These are phyloP conservation scores for Pichia sp. DNA, from an alignment of 1,139 yeast species.

Conservation along the genomic window DNA sequence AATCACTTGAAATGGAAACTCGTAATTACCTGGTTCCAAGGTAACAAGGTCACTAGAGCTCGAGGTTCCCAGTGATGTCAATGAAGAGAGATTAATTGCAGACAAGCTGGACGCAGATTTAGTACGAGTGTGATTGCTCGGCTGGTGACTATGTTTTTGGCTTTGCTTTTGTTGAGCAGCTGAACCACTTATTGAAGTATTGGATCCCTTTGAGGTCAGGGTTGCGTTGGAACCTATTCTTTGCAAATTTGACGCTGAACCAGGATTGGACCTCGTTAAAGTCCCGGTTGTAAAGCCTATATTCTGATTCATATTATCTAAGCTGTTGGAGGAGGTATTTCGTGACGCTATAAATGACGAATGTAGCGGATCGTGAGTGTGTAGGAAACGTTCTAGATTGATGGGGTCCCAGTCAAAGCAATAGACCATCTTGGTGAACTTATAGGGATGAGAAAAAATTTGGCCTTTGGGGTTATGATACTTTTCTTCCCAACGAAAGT, in stretches of 20 bases:
- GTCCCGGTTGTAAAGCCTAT: slow-evolving; percentile 31
- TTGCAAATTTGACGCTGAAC: slow-evolving; percentile 29
- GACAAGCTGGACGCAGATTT: slow-evolving; percentile 13
- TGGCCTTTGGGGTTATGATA: slow-evolving; percentile 43
- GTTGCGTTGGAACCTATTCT: slow-evolving; percentile 22
- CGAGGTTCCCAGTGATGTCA: slow-evolving; percentile 18
- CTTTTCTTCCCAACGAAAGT: slow-evolving; percentile 54
- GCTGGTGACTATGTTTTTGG: slow-evolving; percentile 10
- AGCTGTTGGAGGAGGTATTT: slow-evolving; percentile 19
- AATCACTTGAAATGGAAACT: slow-evolving; percentile 81
- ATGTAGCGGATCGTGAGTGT: slow-evolving; percentile 18
- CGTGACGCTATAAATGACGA: slow-evolving; percentile 8
- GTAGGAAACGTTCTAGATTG: slow-evolving; percentile 40
- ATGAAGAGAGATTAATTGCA: slow-evolving; percentile 15
- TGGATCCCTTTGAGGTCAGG: slow-evolving; percentile 10
- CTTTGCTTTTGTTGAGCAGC: slow-evolving; percentile 2
- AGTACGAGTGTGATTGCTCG: not conserved
- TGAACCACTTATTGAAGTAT: slow-evolving; percentile 5
- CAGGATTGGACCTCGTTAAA: slow-evolving; percentile 29
- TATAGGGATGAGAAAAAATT: slow-evolving; percentile 45
- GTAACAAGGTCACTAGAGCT: slow-evolving; percentile 32
- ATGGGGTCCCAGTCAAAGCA: slow-evolving; percentile 75
- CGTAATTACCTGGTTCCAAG: slow-evolving; percentile 75
- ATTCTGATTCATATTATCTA: slow-evolving; percentile 11
- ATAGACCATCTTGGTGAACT: slow-evolving; percentile 61